Conservation (phyloP, 768 basidiomycete genomes). For the Pleurotus salmoneostramineus region DNA sequence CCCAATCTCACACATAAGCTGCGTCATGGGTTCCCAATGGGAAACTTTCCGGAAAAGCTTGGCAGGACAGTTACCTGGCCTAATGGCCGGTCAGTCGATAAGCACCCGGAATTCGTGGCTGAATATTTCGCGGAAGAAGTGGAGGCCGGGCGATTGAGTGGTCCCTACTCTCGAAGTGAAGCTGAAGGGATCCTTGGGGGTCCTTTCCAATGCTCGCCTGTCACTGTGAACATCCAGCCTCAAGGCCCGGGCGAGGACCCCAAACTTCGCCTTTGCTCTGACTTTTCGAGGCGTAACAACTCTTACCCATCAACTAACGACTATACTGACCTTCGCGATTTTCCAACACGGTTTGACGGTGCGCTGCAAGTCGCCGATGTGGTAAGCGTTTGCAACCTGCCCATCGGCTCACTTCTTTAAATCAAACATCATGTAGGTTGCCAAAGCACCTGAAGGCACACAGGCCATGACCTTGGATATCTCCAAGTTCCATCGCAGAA, state of each 20-base stretch:
- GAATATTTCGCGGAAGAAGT: slow-evolving; percentile 14
- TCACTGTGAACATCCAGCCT: slow-evolving; percentile 1
- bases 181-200: slow-evolving; percentile 19
- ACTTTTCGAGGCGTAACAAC: slow-evolving; percentile 15
- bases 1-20: slow-evolving; percentile 26
- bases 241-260: slow-evolving; percentile 15
- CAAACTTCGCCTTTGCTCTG: slow-evolving; percentile 16
- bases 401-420: slow-evolving; percentile 1
- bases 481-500: slow-evolving; percentile 20
- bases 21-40: slow-evolving; percentile 26
- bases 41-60: slow-evolving; percentile 21
- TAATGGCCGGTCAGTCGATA: slow-evolving; percentile 11
- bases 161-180: slow-evolving; percentile 15
- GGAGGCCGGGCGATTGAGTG: slow-evolving; percentile 8
- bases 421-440: slow-evolving; percentile 14
- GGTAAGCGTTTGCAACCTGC: slow-evolving; percentile 9
- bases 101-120: slow-evolving; percentile 5
- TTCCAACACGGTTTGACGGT: slow-evolving; percentile 19
- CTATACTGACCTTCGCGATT: slow-evolving; percentile 17
- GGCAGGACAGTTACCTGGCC: slow-evolving; percentile 5
- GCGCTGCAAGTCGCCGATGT: slow-evolving; percentile 12
- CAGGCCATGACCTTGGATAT: slow-evolving; percentile 25
- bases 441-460: slow-evolving; percentile 21
- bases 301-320: slow-evolving; percentile 15
- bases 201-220: slow-evolving; percentile 19